Evolutionary conservation across 495 filamentous ascomycete species (phyloP).

Genomic region (Penicillium atrosanguineum): DNA sequence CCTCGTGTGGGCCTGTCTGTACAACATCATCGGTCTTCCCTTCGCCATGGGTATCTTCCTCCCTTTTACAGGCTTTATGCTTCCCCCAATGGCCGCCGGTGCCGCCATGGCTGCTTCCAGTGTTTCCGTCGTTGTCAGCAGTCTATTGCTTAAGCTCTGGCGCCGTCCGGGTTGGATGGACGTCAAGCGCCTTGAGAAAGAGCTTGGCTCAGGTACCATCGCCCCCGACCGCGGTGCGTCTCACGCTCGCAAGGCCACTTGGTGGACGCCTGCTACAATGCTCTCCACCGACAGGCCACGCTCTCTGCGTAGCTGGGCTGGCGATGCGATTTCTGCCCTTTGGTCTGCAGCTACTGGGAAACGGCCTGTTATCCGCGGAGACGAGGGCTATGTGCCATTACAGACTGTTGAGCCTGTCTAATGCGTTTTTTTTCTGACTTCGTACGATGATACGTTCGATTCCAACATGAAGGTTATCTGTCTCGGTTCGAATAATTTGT

Average conservation of each 20-base stretch:
- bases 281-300: slow-evolving; percentile 21
- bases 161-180: slow-evolving; percentile 86
- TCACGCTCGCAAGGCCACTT: slow-evolving; percentile 23
- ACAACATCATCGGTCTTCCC: slow-evolving; percentile 89
- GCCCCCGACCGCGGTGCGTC: slow-evolving; percentile 1
- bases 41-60: slow-evolving; percentile 95
- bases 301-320: slow-evolving; percentile 20
- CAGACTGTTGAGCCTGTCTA: slow-evolving; percentile 38
- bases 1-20: slow-evolving; percentile 84
- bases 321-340: slow-evolving; percentile 11
- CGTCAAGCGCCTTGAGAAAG: slow-evolving; percentile 60
- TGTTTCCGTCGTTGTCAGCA: slow-evolving; percentile 84
- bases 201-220: slow-evolving; percentile 22
- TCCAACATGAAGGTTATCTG: slow-evolving; percentile 5
- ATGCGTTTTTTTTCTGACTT: background rate
- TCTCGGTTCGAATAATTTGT: slow-evolving; percentile 12
- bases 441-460: background rate
- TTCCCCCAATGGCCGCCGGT: slow-evolving; percentile 94
- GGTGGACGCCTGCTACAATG: slow-evolving; percentile 31
- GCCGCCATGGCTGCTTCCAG: slow-evolving; percentile 91
- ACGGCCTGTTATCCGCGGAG: slow-evolving; percentile 18
- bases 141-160: slow-evolving; percentile 85
- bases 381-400: slow-evolving; percentile 45
- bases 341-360: slow-evolving; percentile 34
- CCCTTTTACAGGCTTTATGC: slow-evolving; percentile 79